A percentile compares a stretch with the other conserved stretches of the same genome.
phyloP scores from a whole-genome alignment of 345 rosid species.

The Conringia planisiliqua region DNA sequence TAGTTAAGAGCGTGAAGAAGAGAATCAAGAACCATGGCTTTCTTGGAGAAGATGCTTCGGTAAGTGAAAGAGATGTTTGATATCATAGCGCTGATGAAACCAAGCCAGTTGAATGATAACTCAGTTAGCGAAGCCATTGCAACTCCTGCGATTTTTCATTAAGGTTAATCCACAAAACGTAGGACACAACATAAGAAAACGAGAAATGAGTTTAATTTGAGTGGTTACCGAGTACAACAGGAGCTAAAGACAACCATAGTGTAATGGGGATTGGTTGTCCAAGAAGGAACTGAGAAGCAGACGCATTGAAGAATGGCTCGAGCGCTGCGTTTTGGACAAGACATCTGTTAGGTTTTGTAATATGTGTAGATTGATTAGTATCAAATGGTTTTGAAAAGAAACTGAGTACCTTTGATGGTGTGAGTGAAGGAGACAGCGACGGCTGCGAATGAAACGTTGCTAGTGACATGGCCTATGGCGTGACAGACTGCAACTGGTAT shows the following conservation, averaged over 20 bases:
- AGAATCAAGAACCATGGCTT: constrained; percentile 74
- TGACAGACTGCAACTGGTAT: constrained; percentile 94
- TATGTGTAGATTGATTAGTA: background rate
- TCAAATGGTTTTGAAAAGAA: background rate
- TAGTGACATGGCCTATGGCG: constrained; percentile 89
- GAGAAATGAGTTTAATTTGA: background rate
- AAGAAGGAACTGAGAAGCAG: constrained; percentile 87
- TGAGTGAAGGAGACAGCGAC: constrained; percentile 99
- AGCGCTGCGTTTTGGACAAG: constrained; percentile 55
- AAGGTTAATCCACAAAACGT: background rate
- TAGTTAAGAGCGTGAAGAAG: background rate
- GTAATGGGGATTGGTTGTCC: constrained; percentile 82
- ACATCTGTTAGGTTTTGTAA: background rate
- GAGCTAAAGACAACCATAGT: constrained; percentile 88
- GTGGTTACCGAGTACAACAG: constrained; percentile 75
- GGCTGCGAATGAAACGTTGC: constrained; percentile 93
- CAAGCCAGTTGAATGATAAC: constrained; percentile 92
- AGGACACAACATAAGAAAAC: background rate
- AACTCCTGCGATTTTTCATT: constrained; percentile 46
- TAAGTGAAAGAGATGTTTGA: constrained; percentile 95
- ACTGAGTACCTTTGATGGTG: constrained; percentile 69
- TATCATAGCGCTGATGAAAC: constrained; percentile 97
- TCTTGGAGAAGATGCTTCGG: constrained; percentile 93
- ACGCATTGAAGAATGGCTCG: constrained; percentile 97
- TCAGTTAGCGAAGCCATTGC: constrained; percentile 92